phyloP scores from a whole-genome alignment of 306 rosid species.

The Vigna radiata region DNA sequence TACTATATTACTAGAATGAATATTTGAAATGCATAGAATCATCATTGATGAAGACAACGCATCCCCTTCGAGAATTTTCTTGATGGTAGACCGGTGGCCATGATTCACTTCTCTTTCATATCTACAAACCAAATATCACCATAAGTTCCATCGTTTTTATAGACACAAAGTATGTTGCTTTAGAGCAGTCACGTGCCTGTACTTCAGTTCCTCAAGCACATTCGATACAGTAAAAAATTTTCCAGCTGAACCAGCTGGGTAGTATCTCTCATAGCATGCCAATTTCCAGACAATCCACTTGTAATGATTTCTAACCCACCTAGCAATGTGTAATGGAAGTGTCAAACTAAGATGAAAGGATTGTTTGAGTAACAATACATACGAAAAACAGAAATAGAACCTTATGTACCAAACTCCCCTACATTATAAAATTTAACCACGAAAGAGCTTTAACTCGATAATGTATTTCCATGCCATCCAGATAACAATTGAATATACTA shows the following conservation, averaged over 20 bases:
- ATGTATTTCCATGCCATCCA: background rate
- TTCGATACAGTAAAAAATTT: conserved; percentile 66
- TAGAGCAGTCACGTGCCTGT: conserved; percentile 63
- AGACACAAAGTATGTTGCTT: conserved; percentile 38
- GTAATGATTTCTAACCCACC: conserved; percentile 94
- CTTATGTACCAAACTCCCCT: conserved; percentile 15
- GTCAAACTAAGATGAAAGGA: conserved; percentile 32
- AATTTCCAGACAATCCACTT: conserved; percentile 96
- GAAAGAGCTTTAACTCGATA: conserved; percentile 23
- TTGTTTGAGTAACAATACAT: background rate
- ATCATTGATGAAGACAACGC: conserved; percentile 77
- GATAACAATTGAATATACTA: conserved; percentile 19
- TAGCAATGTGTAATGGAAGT: conserved; percentile 45
- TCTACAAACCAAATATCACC: conserved; percentile 49
- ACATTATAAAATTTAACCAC: conserved; percentile 25
- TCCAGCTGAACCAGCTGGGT: conserved; percentile 60
- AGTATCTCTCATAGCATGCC: conserved; percentile 82
- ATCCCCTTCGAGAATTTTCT: conserved; percentile 91
- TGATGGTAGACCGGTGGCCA: conserved; percentile 87
- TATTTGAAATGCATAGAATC: conserved; percentile 82
- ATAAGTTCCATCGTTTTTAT: conserved; percentile 17
- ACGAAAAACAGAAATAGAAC: conserved; percentile 24
- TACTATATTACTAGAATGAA: conserved; percentile 52
- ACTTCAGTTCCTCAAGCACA: conserved; percentile 91
- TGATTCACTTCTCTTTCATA: conserved; percentile 93